phyloP scores from a whole-genome alignment of 169 alveolate species.

The Plasmodium chabaudi region DNA sequence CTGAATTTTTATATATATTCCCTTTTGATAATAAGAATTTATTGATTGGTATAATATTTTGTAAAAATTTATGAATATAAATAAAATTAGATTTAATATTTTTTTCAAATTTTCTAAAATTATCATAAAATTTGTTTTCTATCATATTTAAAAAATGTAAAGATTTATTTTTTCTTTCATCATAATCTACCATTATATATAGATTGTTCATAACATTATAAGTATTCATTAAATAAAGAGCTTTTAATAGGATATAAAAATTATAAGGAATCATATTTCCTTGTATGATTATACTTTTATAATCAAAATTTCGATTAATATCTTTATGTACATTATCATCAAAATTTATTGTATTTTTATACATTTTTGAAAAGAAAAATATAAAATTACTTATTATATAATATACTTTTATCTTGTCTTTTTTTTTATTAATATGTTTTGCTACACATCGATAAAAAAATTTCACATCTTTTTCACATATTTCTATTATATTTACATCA shows the following conservation, averaged over 20 bases:
- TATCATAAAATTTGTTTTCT: constrained; percentile 73
- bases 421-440: constrained; percentile 48
- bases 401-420: constrained; percentile 56
- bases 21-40: constrained; percentile 47
- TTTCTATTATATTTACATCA: constrained; percentile 59
- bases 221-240: constrained; percentile 50
- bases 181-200: constrained; percentile 44
- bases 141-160: constrained; percentile 55
- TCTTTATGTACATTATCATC: constrained; percentile 72
- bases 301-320: constrained; percentile 65
- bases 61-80: constrained; percentile 48
- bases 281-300: constrained; percentile 49
- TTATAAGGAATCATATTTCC: constrained; percentile 64
- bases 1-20: constrained; percentile 31
- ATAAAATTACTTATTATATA: constrained; percentile 58
- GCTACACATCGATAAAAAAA: constrained; percentile 47
- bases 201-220: constrained; percentile 34
- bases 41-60: constrained; percentile 56
- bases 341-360: constrained; percentile 56
- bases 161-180: constrained; percentile 73
- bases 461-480: constrained; percentile 28
- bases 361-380: constrained; percentile 65
- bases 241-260: constrained; percentile 48
- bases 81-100: constrained; percentile 42
- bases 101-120: constrained; percentile 60